A percentile compares a stretch with the other conserved stretches of the same genome.
Conservation (phyloP, 2,329 filamentous ascomycete species). For the Neofusicoccum cordaticola region DNA sequence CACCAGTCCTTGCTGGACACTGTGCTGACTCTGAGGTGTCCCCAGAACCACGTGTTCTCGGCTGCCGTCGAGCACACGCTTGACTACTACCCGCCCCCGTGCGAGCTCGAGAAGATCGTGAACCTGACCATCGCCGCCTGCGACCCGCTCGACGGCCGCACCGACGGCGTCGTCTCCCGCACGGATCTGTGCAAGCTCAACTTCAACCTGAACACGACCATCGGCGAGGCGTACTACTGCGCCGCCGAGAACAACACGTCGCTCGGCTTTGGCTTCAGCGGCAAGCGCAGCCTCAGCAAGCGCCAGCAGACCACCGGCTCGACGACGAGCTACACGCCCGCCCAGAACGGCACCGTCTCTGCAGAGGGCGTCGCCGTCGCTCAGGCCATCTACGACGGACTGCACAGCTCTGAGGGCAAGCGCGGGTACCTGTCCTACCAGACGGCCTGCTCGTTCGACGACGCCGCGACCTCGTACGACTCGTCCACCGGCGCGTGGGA, state of each 20-base stretch:
- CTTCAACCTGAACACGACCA: conserved; percentile 46
- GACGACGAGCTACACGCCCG: conserved; percentile 21
- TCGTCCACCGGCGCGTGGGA: conserved; percentile 30
- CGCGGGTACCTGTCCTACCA: conserved; percentile 45
- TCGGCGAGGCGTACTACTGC: conserved; percentile 49
- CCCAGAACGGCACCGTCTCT: conserved; percentile 33
- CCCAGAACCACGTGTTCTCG: conserved; percentile 38
- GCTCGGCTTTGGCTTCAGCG: conserved; percentile 21
- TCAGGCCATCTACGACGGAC: conserved; percentile 32
- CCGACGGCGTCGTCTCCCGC: conserved; percentile 53
- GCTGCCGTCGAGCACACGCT: conserved; percentile 40
- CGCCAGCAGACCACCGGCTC: conserved; percentile 1
- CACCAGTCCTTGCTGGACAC: no score
- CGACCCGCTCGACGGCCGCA: conserved; percentile 54
- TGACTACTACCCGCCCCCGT: conserved; percentile 44
- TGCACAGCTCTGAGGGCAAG: conserved; percentile 39
- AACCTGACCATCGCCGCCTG: conserved; percentile 56
- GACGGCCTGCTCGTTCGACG: conserved; percentile 29
- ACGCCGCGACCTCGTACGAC: conserved; percentile 38
- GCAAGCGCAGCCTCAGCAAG: conserved; percentile 3
- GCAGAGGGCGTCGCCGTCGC: conserved; percentile 29
- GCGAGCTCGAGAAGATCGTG: conserved; percentile 51
- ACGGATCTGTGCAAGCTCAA: conserved; percentile 48
- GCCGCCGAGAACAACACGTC: conserved; percentile 26
- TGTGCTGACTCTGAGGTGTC: neutral